Percentiles rank a stretch among this genome's conserved stretches.
Evolutionary conservation across 2,329 filamentous ascomycete genomes (phyloP).

Genomic region (Incumbomyces lentus): DNA sequence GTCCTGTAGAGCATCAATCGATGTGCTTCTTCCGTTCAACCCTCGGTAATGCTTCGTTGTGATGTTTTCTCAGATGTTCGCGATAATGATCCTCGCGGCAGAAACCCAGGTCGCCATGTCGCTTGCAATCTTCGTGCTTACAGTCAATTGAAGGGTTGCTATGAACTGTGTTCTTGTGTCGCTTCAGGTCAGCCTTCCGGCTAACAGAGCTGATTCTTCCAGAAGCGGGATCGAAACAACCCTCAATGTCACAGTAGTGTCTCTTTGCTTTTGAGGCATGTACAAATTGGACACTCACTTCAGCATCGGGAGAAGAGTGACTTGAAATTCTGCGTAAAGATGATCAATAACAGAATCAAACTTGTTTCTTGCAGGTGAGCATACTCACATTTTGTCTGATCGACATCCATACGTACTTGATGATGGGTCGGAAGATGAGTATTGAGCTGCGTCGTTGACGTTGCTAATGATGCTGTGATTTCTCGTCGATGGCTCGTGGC

Average conservation of each 20-base stretch:
- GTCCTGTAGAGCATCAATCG: too few relatives aligned
- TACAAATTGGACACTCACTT: not conserved
- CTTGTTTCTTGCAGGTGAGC: not conserved
- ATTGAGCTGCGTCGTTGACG: not conserved
- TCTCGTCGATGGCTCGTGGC: not conserved
- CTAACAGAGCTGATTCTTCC: slow-evolving; percentile 26
- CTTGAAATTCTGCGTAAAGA: not conserved
- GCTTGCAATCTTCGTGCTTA: slow-evolving; percentile 32
- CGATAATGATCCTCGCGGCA: slow-evolving; percentile 47
- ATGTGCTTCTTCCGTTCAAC: too few relatives aligned
- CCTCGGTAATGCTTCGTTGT: slow-evolving; percentile 36
- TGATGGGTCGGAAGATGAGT: not conserved
- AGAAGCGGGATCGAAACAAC: slow-evolving; percentile 20
- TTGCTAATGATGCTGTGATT: not conserved
- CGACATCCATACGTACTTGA: not conserved
- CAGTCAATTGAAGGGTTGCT: slow-evolving; percentile 29
- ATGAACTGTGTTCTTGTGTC: slow-evolving; percentile 40
- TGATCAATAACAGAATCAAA: not conserved
- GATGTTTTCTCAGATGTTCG: slow-evolving; percentile 48
- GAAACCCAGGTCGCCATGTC: slow-evolving; percentile 42
- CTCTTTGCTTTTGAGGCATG: not conserved
- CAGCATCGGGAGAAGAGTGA: not conserved
- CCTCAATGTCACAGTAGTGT: slow-evolving; percentile 1
- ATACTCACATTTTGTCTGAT: not conserved
- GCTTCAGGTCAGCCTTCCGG: slow-evolving; percentile 40